Conservation (phyloP, 1,284 basidiomycete genomes). For the Sporisorium exsertum region DNA sequence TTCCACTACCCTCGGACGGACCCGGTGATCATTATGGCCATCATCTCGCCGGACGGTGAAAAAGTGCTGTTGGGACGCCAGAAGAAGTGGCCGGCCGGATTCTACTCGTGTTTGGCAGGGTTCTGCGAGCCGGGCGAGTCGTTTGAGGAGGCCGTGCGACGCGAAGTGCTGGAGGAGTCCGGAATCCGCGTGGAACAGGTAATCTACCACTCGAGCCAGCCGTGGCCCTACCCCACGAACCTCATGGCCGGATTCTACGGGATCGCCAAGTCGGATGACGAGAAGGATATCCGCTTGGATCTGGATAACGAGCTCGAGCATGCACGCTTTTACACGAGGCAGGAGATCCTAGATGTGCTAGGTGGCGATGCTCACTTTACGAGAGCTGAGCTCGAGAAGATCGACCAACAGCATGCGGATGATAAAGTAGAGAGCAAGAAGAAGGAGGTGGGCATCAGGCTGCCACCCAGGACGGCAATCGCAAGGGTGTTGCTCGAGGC, state of each 20-base stretch:
- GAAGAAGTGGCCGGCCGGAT: constrained; percentile 74
- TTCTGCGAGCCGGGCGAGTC: constrained; percentile 71
- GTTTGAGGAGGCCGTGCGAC: constrained; percentile 90
- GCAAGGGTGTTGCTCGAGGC: constrained; percentile 78
- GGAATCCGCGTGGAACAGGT: constrained; percentile 87
- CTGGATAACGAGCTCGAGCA: constrained; percentile 97
- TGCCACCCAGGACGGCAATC: constrained; percentile 74
- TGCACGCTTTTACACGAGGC: constrained; percentile 86
- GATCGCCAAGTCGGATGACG: constrained; percentile 34
- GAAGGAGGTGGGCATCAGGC: constrained; percentile 17
- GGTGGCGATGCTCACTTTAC: constrained; percentile 73
- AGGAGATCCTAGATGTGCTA: constrained; percentile 78
- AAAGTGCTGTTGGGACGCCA: constrained; percentile 84
- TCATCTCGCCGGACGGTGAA: constrained; percentile 81
- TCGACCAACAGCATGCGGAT: constrained; percentile 71
- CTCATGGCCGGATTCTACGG: constrained; percentile 81
- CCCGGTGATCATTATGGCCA: constrained; percentile 88
- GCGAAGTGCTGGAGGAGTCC: constrained; percentile 95
- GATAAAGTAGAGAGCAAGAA: constrained; percentile 70
- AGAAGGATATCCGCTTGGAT: constrained; percentile 81
- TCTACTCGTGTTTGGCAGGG: constrained; percentile 66
- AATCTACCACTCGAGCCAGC: constrained; percentile 85
- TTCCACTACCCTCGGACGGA: constrained; percentile 65
- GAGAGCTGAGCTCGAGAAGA: constrained; percentile 75
- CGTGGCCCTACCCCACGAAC: constrained; percentile 81